Evolutionary conservation across 1,139 yeast species (phyloP), one percentile per base, ranked within the genome.

Genomic region (Suhomyces chickasaworum): DNA sequence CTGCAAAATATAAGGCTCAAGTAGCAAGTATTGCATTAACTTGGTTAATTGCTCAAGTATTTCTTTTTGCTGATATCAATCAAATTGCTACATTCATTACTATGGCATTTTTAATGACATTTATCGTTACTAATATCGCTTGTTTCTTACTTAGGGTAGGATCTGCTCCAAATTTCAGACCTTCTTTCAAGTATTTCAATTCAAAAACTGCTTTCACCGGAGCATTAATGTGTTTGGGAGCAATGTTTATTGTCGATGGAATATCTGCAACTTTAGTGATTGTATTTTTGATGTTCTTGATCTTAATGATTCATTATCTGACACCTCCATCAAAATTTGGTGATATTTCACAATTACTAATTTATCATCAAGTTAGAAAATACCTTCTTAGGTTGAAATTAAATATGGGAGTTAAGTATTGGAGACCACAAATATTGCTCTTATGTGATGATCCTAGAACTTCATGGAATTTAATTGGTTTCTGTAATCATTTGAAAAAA

Each of bases 271-370:
- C 89, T 1, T 73, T 85, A 22, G 85, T 91, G 44, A 80, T 90
- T 36, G 69, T 84, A 7, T 80, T 86, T 46, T 73, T 90, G 57
- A 65, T 82, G 42, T 69, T 83, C 21, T 67, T 93, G 39, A 87
- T 93, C 55, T 62, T 89, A 45, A 64, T 86, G 48, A 93, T 93
- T 51, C 98, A 93, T 64, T 89, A 90, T 59, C 77, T 83, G 48
- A 86, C 97, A 2, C 97, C 97, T 2, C 97, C 98, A 4, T 90
- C 89, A 63, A 86, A 90, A 32, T 93, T 97, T 89, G 99, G 99
- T 29, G 99, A 93, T 67, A 97, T 93, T 22, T 90, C 98, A 2
- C 98, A 93, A 66, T 81, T 90, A 39, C 75, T 93, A 52, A 91
- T 93, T 44, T 93, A 93, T 64, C 99, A 93, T 61, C 99, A 93